Evolutionary conservation across 495 filamentous ascomycete genomes (phyloP).

Genomic region (Hypoxylon perforatum): DNA sequence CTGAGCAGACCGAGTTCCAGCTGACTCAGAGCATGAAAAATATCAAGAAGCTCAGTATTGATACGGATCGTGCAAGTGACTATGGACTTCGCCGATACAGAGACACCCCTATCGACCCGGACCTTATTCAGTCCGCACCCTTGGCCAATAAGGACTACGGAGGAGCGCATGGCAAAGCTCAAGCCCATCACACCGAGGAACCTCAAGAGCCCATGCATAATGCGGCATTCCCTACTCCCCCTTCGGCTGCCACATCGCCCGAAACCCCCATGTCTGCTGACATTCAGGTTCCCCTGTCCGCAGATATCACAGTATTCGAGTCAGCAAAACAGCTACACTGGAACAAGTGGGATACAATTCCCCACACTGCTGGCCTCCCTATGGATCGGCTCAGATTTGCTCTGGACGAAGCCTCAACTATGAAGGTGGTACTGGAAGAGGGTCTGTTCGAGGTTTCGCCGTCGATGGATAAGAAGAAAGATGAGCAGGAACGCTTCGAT

Average conservation of each 20-base stretch:
- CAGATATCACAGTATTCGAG: too few species aligned
- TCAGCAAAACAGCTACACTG: too few species aligned
- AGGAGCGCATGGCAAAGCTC: neutral
- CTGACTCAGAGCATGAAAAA: neutral
- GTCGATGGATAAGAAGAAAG: too few species aligned
- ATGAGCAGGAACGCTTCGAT: neutral
- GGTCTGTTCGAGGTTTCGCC: too few species aligned
- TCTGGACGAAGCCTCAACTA: too few species aligned
- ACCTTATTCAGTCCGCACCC: conserved; percentile 34
- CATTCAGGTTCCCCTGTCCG: too few species aligned
- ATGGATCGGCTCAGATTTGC: too few species aligned
- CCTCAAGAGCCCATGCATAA: neutral
- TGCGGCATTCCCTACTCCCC: neutral
- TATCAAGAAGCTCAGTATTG: conserved; percentile 6
- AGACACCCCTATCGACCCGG: conserved; percentile 23
- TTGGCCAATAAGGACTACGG: conserved; percentile 18
- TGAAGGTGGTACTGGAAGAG: too few species aligned
- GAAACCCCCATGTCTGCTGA: neutral
- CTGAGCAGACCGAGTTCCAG: conserved; percentile 17
- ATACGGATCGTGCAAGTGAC: neutral
- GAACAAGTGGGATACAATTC: too few species aligned
- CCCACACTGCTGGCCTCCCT: too few species aligned
- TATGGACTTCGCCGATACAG: conserved; percentile 9
- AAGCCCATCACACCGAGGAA: neutral
- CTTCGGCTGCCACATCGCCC: neutral